A percentile compares a stretch with the other conserved stretches of the same genome.
phyloP scores from a whole-genome alignment of 2,329 filamentous ascomycete species.

The Cryphonectria carpinicola region DNA sequence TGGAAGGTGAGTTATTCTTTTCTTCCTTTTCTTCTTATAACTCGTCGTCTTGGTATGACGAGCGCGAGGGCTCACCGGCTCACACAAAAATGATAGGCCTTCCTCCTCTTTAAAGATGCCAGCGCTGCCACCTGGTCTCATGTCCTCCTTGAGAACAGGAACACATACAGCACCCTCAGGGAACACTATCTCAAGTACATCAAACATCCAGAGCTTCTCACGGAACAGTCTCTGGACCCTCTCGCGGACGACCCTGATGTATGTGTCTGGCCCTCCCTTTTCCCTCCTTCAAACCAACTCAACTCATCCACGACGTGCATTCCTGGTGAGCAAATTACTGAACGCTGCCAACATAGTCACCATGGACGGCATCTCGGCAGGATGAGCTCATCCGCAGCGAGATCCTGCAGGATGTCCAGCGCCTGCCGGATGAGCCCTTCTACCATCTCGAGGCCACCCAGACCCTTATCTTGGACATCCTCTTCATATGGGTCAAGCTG shows the following conservation, averaged over 20 bases:
- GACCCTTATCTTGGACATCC: constrained; percentile 79
- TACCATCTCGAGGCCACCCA: constrained; percentile 84
- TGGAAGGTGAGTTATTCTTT: constrained; percentile 66
- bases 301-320: no score
- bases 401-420: constrained; percentile 91
- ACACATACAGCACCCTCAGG: constrained; percentile 72
- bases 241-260: constrained; percentile 77
- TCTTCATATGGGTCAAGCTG: constrained; percentile 94
- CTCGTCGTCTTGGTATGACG: neutral
- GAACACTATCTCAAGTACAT: constrained; percentile 81
- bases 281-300: neutral
- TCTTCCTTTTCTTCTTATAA: neutral
- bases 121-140: constrained; percentile 70
- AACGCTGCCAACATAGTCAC: constrained; percentile 63
- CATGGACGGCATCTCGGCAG: constrained; percentile 83
- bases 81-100: constrained; percentile 58
- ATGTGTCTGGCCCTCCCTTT: constrained; percentile 32
- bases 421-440: constrained; percentile 88
- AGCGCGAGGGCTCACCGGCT: constrained; percentile 1
- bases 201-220: constrained; percentile 80
- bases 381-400: constrained; percentile 86
- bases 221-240: constrained; percentile 74
- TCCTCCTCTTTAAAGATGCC: constrained; percentile 75
- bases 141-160: constrained; percentile 69
- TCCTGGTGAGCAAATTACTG: constrained; percentile 15